Conservation (phyloP, 1,284 basidiomycete species). For the Apiotrichum akiyoshidainum region DNA sequence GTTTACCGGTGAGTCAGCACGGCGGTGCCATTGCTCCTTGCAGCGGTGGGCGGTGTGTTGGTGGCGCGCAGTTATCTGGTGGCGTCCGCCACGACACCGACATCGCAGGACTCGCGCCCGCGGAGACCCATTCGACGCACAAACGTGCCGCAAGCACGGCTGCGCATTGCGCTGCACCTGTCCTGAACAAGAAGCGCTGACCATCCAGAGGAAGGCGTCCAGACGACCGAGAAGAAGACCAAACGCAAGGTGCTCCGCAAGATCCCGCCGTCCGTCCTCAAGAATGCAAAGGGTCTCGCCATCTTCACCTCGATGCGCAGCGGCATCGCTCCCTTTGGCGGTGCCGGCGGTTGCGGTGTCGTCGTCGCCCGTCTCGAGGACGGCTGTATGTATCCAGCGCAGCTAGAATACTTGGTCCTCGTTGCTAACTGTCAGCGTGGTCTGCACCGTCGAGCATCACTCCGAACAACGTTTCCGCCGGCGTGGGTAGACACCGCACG, state of each 20-base stretch:
- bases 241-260: slow-evolving; percentile 53
- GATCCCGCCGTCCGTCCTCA: slow-evolving; percentile 55
- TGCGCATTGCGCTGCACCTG: no score
- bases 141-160: no score
- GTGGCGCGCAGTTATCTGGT: no score
- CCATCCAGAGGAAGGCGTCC: slow-evolving; percentile 40
- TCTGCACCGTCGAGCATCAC: slow-evolving; percentile 54
- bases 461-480: slow-evolving; percentile 55
- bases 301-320: slow-evolving; percentile 56
- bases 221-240: slow-evolving; percentile 42
- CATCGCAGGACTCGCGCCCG: no score
- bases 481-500: slow-evolving; percentile 30
- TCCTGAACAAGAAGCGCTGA: no score
- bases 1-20: slow-evolving; percentile 48
- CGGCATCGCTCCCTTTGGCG: slow-evolving; percentile 56
- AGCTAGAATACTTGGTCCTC: no score
- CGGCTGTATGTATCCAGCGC: slow-evolving; percentile 33
- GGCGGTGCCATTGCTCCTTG: background rate
- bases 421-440: slow-evolving; percentile 50
- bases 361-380: slow-evolving; percentile 52
- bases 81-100: background rate
- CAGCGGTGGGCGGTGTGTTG: no score
- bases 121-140: no score
- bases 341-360: slow-evolving; percentile 55
- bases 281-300: slow-evolving; percentile 51